Base-by-base conservation (phyloP, 192 early-diverging fungal genomes). In the Coemansia sp. region DNA sequence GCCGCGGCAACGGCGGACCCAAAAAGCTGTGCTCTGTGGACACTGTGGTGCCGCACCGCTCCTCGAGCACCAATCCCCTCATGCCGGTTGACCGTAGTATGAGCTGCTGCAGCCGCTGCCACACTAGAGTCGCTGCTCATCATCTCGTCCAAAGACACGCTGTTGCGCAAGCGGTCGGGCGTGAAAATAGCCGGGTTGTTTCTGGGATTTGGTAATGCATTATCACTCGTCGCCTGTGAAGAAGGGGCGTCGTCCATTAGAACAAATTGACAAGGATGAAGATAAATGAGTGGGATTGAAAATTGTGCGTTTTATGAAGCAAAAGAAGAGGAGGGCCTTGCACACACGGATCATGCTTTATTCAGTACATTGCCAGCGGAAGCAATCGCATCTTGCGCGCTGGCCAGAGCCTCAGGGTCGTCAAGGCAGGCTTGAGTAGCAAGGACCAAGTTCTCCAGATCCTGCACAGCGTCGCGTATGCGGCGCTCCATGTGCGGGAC, bases 401-500 rank as follows among this genome's bases (percentile, higher is more conserved):
- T 50, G 26, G 24, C 56, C 9, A 63, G 8, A 17, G 40, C 50
- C 24, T 14, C 38, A n/a, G 18, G 14, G 11, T 50, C 50, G 24
- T 39, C 60, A 40, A 19, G n/a, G 11, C 9, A 32, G 35, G 58
- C 50, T 8, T 54, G 15, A 2, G 44, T 40, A 11, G 39, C 37
- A 22, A 62, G 27, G 5, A 81, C 61, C 14, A 75, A 29, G 26
- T 71, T 63, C 32, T 76, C 70, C 34, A 81, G 61, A 43, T 76
- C 73, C 61, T 69, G 38, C 53, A 70, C 56, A 17, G 69, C 68
- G n/a, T 63, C 38, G 3, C 58, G 60, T 48, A 81, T 76, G 8
- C 61, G 62, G 14, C 66, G 50, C 67, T 81, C 74, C 50, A 64
- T 69, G 52, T 70, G 56, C 26, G 80, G 80, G 9, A 82, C 50